Base-by-base conservation (phyloP, 768 basidiomycete genomes). In the Tricholoma furcatifolium region DNA sequence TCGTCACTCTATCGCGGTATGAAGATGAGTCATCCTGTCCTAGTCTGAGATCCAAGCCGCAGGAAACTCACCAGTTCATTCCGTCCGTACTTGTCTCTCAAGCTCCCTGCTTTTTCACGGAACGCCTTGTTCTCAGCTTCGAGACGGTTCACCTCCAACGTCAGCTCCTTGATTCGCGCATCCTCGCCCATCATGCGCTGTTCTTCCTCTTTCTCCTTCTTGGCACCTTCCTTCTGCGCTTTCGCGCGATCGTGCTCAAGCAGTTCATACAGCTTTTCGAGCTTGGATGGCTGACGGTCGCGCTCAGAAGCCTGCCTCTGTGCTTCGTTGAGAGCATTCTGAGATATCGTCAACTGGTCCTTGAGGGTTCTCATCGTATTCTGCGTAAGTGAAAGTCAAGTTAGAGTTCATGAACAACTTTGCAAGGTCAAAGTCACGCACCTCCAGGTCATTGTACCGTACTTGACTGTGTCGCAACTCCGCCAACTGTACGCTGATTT, bases 401-500 rank as follows among this genome's bases (percentile, higher is more conserved):
- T 11, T 11, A 11, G 4, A 12, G 38, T 27, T 27, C n/a, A 39
- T 7, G 38, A 14, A 41, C 6, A 21, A 18, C 3, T 12, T 14
- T 8, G 34, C 4, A 6, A n/a, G 23, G 8, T 12, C 18, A 17
- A 24, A 21, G 18, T 8, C 3, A 2, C 21, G 27, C 31, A 59
- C 60, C 59, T 59, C 53, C 14, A 62, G 56, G 9, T 59, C 57
- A 3, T 39, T 48, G 21, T 52, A 50, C 27, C 50, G 50, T 50
- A 81, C 75, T 55, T 73, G 76, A 6, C 73, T 73, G 27, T 77
- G 60, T 17, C 70, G 65, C 32, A 79, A 55, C 2, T 74, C 70
- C 3, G 73, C 65, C 7, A 70, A 63, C 54, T 81, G 79, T 18
- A 75, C 74, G 17, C 81, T 78, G 50, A 74, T 75, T 17, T 60